Base-by-base conservation (phyloP, 179 eudicot species). In the Patellifolia procumbens region DNA sequence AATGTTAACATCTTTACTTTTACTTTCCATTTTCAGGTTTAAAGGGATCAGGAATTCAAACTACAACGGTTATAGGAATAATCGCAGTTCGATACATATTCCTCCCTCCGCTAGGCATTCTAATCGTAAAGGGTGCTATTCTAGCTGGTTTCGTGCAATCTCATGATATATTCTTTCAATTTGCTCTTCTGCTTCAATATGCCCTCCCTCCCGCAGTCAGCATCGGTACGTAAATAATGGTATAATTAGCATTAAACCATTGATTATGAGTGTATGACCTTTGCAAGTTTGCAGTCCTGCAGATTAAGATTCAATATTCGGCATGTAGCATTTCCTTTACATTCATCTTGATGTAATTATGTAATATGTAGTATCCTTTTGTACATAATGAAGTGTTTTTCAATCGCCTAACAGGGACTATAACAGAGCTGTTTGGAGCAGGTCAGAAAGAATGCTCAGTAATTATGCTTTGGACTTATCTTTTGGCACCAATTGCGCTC, bases 401-500 rank as follows among this genome's bases (percentile, higher is more conserved):
- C 63, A 32, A 19, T 5, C 42, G 28, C 24, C n/a, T 49, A 22
- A 72, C 86, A 87, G 90, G 90, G 17, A 85, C 88, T 13, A 76
- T 87, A 28, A 85, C 90, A 2, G 87, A 87, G 71, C 68, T 87
- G 73, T 85, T 85, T 83, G 88, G 84, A 77, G 79, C 80, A 37
- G 88, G 90, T 7, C 85, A 87, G 60, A 81, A 73, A 34, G 90
- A 87, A 63, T 87, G 87, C 32, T 87, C 85, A 39, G 88, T 87
- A 1, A 77, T 87, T 29, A 79, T 87, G 88, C 82, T 87, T 8
- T 87, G 90, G 90, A 76, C 83, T n/a, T 79, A 87, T 66, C 81
- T 68, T 2, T 65, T 81, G 52, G 88, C 90, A 28, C 56, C 87
- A 34, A 10, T 83, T 43, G 53, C 83, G 4, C 83, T 87, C 51